phyloP scores from a whole-genome alignment of 2,329 filamentous ascomycete species.

The Simplicillium aogashimaense region DNA sequence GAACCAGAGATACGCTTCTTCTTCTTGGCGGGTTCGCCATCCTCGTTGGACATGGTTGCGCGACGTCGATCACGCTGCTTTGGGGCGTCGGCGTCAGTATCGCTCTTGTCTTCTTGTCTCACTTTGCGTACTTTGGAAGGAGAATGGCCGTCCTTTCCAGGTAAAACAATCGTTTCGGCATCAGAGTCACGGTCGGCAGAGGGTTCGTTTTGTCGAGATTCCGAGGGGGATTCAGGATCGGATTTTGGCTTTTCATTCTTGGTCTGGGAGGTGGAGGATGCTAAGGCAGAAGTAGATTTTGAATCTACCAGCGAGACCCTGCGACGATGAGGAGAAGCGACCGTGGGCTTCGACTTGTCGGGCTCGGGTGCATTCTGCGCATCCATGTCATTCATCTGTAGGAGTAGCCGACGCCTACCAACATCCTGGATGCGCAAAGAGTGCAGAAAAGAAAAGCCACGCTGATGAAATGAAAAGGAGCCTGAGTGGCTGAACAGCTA shows the following conservation, averaged over 20 bases:
- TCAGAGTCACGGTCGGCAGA: slow-evolving; percentile 54
- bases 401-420: slow-evolving; percentile 39
- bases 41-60: slow-evolving; percentile 21
- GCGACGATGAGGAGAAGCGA: slow-evolving; percentile 36
- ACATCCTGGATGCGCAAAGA: slow-evolving; percentile 39
- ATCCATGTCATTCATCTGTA: slow-evolving; percentile 57
- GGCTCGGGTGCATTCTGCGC: slow-evolving; percentile 57
- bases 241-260: slow-evolving; percentile 11
- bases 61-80: slow-evolving; percentile 21
- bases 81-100: slow-evolving; percentile 36
- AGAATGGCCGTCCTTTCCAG: slow-evolving; percentile 54
- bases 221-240: slow-evolving; percentile 20
- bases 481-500: slow-evolving; percentile 5
- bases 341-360: slow-evolving; percentile 48
- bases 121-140: slow-evolving; percentile 54
- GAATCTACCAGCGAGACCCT: slow-evolving; percentile 5
- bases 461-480: slow-evolving; percentile 8
- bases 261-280: slow-evolving; percentile 2
- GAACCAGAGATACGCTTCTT: slow-evolving; percentile 35
- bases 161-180: slow-evolving; percentile 61
- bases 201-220: slow-evolving; percentile 24
- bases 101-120: slow-evolving; percentile 55
- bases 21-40: slow-evolving; percentile 27
- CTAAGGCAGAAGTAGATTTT: slow-evolving; percentile 2
- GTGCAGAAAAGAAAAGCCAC: slow-evolving; percentile 8